Evolutionary conservation across 805 yeast species (phyloP).

Genomic region (Hanseniaspora pseudoguilliermondii): DNA sequence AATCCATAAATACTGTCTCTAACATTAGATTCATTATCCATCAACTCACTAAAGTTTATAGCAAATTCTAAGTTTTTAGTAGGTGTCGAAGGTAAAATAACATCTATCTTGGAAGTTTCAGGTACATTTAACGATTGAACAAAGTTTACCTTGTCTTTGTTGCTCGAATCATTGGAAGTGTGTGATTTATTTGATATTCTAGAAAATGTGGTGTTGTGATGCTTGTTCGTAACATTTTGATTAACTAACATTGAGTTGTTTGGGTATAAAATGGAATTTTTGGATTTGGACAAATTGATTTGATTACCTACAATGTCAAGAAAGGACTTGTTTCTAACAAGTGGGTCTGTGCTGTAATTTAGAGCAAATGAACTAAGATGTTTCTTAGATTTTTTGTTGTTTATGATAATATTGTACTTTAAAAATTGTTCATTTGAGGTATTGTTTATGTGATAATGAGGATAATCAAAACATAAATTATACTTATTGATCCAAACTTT

Average conservation of each 20-base stretch:
- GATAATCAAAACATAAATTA: slow-evolving; percentile 13
- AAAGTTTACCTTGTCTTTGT: slow-evolving; percentile 17
- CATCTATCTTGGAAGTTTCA: slow-evolving; percentile 30
- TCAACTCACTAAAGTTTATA: slow-evolving; percentile 9
- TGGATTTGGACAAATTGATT: slow-evolving; percentile 15
- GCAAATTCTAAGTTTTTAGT: slow-evolving; percentile 45
- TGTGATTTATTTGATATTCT: neutral
- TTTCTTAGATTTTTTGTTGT: slow-evolving; percentile 18
- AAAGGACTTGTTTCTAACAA: slow-evolving; percentile 24
- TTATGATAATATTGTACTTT: neutral
- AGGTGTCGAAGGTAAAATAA: slow-evolving; percentile 55
- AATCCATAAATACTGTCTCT: slow-evolving; percentile 11
- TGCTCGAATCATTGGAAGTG: neutral
- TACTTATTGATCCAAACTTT: slow-evolving; percentile 34
- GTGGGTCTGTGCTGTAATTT: slow-evolving; percentile 24
- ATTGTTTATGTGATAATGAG: slow-evolving; percentile 10
- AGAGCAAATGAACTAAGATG: slow-evolving; percentile 24
- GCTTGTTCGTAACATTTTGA: neutral
- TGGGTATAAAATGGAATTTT: neutral
- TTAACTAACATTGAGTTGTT: neutral
- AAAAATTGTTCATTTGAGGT: slow-evolving; percentile 19
- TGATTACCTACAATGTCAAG: slow-evolving; percentile 22
- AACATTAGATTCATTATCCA: slow-evolving; percentile 15
- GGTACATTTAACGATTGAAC: slow-evolving; percentile 32
- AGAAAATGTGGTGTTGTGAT: neutral